Conservation (phyloP, 2,329 filamentous ascomycete genomes). For the Tolypocladium ovalisporum region DNA sequence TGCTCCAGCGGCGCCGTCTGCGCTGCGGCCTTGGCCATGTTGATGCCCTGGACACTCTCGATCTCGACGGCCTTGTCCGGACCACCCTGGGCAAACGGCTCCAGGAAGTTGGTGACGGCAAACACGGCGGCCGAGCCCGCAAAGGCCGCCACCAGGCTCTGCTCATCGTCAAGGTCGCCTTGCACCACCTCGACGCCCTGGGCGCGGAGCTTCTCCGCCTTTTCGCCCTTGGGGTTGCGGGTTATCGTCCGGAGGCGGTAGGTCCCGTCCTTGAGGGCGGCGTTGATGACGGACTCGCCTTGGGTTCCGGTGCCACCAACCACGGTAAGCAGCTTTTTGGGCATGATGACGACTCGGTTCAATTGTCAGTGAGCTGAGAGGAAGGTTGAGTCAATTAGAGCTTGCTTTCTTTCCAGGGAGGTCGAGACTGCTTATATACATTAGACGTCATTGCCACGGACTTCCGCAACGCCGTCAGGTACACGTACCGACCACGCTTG, state of each 20-base stretch:
- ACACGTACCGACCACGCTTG: no score
- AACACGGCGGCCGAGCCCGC: neutral
- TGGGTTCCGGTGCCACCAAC: neutral
- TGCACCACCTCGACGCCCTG: neutral
- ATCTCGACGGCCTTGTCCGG: neutral
- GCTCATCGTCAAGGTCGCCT: neutral
- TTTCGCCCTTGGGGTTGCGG: neutral
- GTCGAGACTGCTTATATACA: neutral
- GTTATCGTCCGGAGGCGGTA: neutral
- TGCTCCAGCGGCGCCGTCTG: neutral
- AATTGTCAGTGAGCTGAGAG: no score
- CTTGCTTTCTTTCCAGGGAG: no score
- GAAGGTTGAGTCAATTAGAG: no score
- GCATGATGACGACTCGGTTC: neutral
- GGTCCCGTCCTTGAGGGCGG: neutral
- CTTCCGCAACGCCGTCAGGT: neutral
- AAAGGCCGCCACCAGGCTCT: neutral
- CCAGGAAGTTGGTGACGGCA: neutral
- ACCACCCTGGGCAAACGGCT: neutral
- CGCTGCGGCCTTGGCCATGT: neutral
- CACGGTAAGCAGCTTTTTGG: neutral
- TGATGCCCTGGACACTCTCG: neutral
- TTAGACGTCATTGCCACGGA: neutral
- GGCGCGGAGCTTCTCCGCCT: neutral
- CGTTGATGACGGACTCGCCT: neutral